Base-by-base conservation (phyloP, 2,329 filamentous ascomycete genomes). In the Scedosporium minutisporum region DNA sequence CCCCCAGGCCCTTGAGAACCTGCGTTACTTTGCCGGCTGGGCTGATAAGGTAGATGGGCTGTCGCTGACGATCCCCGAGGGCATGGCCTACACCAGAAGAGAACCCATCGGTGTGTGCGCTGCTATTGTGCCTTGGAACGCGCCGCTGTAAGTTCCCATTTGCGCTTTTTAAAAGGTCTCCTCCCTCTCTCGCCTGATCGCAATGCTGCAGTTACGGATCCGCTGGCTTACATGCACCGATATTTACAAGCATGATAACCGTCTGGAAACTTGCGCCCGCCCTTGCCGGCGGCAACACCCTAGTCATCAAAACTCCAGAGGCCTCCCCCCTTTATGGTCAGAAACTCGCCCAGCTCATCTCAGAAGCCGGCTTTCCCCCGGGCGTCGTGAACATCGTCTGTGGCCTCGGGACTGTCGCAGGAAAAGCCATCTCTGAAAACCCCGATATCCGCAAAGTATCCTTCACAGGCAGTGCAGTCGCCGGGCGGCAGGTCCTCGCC, bases 271-370 rank as follows among this genome's bases (percentile, higher is more conserved):
- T 87, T 59, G 87, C 83, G 1, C 85, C 90, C 1, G 90, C 89
- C 7, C 81, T 97, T 62, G 95, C 95, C 18, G 92, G 92, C n/a
- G 95, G 93, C 64, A 97, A 93, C 77, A 96, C 93, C 0, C 90
- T 96, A 1, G 93, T 97, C 1, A 87, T 87, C 70, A 99, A 99
- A 75, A 89, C 91, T 16, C 93, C 95, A 1, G 87, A 88, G 58
- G 93, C 97, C 79, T 96, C 93, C 1, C 93, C 93, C 0, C 95
- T 93, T 73, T 96, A 93, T 23, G 87, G 91, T 0, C 87, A 96
- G 48, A 93, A 93, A 1, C 76, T 97, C 23, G 91, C 90, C 1
- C 93, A 96, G 75, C 84, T 97, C 44, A 91, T 88, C 9, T 84
- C 90, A 70, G 87, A 93, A 16, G 93, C 93, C 16, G 93, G 95